Conservation (phyloP, 2,329 filamentous ascomycete genomes). For the Cladophialophora bantiana region DNA sequence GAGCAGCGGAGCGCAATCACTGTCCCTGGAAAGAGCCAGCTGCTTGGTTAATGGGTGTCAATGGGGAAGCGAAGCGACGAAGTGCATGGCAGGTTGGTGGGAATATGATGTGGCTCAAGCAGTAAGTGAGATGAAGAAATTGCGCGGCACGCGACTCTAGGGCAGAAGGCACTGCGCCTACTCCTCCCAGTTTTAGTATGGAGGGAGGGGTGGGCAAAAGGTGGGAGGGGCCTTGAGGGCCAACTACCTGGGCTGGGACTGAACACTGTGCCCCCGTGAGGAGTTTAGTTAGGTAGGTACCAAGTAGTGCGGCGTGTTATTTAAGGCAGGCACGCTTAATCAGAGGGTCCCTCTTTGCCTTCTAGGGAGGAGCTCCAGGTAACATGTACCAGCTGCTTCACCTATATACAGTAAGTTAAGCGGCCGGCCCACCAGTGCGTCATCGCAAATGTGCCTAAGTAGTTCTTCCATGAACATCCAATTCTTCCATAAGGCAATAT, state of each 20-base stretch:
- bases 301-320: too few relatives aligned
- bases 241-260: too few relatives aligned
- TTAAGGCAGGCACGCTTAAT: too few relatives aligned
- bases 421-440: constrained; percentile 12
- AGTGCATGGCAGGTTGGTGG: background rate
- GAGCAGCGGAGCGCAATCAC: background rate
- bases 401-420: constrained; percentile 4
- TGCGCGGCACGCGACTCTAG: constrained; percentile 4
- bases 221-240: too few relatives aligned
- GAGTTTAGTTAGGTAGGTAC: too few relatives aligned
- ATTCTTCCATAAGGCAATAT: constrained; percentile 14
- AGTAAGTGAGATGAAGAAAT: constrained; percentile 6
- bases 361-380: background rate
- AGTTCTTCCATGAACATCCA: constrained; percentile 12
- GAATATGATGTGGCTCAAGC: background rate
- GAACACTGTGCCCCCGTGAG: too few relatives aligned
- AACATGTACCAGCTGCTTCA: background rate
- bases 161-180: background rate
- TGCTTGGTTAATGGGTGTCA: background rate
- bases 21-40: background rate
- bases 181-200: too few relatives aligned
- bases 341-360: background rate
- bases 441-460: constrained; percentile 16
- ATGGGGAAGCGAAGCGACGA: background rate
- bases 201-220: too few relatives aligned